These are phyloP conservation scores for Talaromyces sp. DNA, from an alignment of 2,329 filamentous ascomycete species.

Conservation along the genomic window DNA sequence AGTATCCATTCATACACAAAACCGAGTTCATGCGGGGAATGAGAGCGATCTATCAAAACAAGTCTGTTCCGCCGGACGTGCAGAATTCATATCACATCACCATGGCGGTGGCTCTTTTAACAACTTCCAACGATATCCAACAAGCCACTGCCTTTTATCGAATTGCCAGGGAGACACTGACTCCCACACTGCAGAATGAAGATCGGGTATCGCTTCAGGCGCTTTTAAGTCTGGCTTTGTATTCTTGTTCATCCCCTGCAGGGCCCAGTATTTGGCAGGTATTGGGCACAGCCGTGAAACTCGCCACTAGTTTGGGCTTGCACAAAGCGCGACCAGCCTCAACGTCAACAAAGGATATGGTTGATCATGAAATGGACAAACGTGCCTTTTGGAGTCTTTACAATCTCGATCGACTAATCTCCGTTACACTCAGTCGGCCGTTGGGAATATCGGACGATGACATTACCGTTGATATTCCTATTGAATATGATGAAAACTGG, in stretches of 20 bases:
- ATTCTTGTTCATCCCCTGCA: conserved; percentile 39
- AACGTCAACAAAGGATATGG: conserved; percentile 23
- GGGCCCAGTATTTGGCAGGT: conserved; percentile 43
- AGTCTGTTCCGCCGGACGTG: conserved; percentile 33
- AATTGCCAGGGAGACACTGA: conserved; percentile 36
- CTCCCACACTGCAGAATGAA: conserved; percentile 39
- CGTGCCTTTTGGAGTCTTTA: conserved; percentile 48
- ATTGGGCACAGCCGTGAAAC: conserved; percentile 38
- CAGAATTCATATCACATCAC: conserved; percentile 40
- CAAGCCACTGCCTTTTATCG: conserved; percentile 38
- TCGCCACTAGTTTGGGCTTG: conserved; percentile 40
- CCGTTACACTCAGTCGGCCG: conserved; percentile 41
- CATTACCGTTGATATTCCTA: conserved; percentile 39
- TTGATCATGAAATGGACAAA: conserved; percentile 43
- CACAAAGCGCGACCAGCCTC: conserved; percentile 33
- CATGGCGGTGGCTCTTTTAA: conserved; percentile 37
- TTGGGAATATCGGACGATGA: conserved; percentile 45
- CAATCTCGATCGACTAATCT: conserved; percentile 44
- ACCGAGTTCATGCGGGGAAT: conserved; percentile 35
- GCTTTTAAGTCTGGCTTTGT: conserved; percentile 38
- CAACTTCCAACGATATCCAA: conserved; percentile 33
- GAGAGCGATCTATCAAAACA: conserved; percentile 37
- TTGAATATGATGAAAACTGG: conserved; percentile 43
- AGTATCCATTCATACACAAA: conserved; percentile 40
- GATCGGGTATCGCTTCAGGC: conserved; percentile 39